A percentile compares a stretch with the other conserved stretches of the same genome.
phyloP scores from a whole-genome alignment of 2,329 filamentous ascomycete genomes.

The Cadophora gregata region DNA sequence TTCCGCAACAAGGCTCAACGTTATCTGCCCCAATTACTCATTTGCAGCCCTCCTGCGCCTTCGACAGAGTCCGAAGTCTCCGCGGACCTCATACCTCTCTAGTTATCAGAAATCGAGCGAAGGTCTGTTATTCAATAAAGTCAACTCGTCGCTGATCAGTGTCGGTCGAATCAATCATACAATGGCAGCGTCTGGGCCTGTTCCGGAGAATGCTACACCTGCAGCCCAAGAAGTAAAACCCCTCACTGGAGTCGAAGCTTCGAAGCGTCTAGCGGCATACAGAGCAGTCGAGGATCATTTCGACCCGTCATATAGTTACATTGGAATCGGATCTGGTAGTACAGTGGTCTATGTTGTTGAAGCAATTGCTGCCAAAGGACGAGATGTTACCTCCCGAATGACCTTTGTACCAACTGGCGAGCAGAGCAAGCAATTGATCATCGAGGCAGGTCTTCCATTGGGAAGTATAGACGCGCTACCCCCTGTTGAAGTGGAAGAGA shows the following conservation, averaged over 20 bases:
- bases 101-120: background rate
- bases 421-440: conserved; percentile 86
- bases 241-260: conserved; percentile 64
- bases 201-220: conserved; percentile 31
- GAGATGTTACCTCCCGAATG: conserved; percentile 64
- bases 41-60: conserved; percentile 11
- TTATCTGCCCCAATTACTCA: conserved; percentile 13
- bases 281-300: conserved; percentile 78
- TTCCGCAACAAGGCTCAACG: background rate
- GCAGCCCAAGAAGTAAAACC: conserved; percentile 22
- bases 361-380: conserved; percentile 70
- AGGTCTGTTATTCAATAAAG: background rate
- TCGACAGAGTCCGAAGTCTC: background rate
- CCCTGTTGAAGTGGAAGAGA: conserved; percentile 37
- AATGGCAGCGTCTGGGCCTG: conserved; percentile 31
- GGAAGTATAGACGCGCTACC: conserved; percentile 52
- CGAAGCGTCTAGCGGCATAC: conserved; percentile 77
- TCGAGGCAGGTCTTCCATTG: conserved; percentile 76
- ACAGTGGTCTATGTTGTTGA: conserved; percentile 87
- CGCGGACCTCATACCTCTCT: background rate
- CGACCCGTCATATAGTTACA: conserved; percentile 62
- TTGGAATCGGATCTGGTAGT: conserved; percentile 83
- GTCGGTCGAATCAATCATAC: conserved; percentile 18
- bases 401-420: conserved; percentile 78
- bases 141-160: background rate